Conservation (phyloP, 352 stramenopile genomes). For the Phytophthora citricola region DNA sequence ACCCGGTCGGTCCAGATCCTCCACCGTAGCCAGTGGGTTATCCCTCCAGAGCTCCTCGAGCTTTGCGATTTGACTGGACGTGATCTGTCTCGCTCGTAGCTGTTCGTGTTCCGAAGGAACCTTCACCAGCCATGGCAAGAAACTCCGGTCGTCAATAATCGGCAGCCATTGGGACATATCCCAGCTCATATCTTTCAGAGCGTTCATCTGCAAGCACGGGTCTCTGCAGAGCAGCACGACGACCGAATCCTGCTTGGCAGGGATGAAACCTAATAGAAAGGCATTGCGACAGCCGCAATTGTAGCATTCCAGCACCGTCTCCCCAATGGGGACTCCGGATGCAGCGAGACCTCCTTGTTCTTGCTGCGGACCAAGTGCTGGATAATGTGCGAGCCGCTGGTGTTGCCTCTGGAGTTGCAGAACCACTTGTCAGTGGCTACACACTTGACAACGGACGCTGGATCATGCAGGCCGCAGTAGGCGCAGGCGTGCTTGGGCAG, state of each 20-base stretch:
- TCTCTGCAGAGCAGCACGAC: slow-evolving; percentile 98
- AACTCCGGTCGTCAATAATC: slow-evolving; percentile 97
- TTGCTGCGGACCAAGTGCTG: slow-evolving; percentile 97
- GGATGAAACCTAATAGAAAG: slow-evolving; percentile 99
- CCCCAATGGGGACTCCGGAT: slow-evolving; percentile 96
- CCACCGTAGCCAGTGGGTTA: slow-evolving; percentile 95
- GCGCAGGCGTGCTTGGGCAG: slow-evolving; percentile 93
- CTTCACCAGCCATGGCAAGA: slow-evolving; percentile 98
- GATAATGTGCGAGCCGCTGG: slow-evolving; percentile 96
- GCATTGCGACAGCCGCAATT: slow-evolving; percentile 99
- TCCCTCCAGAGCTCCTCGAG: slow-evolving; percentile 96
- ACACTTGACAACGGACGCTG: slow-evolving; percentile 96
- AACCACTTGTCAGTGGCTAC: slow-evolving; percentile 98
- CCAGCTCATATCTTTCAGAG: slow-evolving; percentile 99
- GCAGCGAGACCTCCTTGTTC: slow-evolving; percentile 90
- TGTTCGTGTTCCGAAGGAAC: slow-evolving; percentile 92
- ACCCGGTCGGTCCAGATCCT: slow-evolving; percentile 95
- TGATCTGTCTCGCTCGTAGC: slow-evolving; percentile 95
- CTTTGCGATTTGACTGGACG: slow-evolving; percentile 90
- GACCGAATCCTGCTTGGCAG: slow-evolving; percentile 95
- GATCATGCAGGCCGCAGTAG: slow-evolving; percentile 98
- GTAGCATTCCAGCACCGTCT: slow-evolving; percentile 99
- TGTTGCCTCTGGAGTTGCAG: slow-evolving; percentile 97
- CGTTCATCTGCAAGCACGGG: slow-evolving; percentile 96
- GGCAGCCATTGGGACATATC: slow-evolving; percentile 98